A percentile compares a stretch with the other conserved stretches of the same genome.
Evolutionary conservation across 352 stramenopile genomes (phyloP).

Genomic region (Phytophthora macrochlamydospora): DNA sequence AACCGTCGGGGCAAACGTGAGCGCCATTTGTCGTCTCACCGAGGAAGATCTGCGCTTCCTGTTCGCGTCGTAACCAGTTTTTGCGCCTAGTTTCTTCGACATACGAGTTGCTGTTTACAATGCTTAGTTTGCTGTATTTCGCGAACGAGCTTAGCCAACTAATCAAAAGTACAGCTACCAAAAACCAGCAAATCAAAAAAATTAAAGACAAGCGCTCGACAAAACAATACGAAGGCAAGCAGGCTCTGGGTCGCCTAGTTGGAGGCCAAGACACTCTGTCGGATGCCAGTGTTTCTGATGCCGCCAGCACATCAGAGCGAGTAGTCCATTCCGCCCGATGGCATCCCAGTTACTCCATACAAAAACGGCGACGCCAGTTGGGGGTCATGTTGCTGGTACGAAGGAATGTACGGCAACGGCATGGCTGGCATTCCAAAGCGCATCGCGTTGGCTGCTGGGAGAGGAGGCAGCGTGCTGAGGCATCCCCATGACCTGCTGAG

Average conservation of each 20-base stretch:
- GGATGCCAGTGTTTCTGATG: constrained; percentile 11
- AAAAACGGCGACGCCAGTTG: constrained; percentile 42
- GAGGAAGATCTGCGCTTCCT: constrained; percentile 95
- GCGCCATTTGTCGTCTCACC: constrained; percentile 90
- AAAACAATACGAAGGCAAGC: constrained; percentile 41
- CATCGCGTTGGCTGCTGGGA: too few relatives aligned
- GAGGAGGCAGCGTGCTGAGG: too few relatives aligned
- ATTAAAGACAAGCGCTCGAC: constrained; percentile 36
- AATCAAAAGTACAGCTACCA: constrained; percentile 32
- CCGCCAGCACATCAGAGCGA: constrained; percentile 27
- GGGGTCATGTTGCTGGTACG: constrained; percentile 39
- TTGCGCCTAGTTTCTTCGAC: not conserved
- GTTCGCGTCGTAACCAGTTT: constrained; percentile 63
- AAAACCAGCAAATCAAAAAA: constrained; percentile 45
- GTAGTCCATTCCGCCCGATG: constrained; percentile 33
- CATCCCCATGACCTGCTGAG: constrained; percentile 35
- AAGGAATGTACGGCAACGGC: constrained; percentile 33
- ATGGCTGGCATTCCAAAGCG: constrained; percentile 29
- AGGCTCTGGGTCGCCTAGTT: constrained; percentile 19
- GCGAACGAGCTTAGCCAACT: constrained; percentile 21
- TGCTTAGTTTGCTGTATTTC: constrained; percentile 39
- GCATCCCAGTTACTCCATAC: constrained; percentile 36
- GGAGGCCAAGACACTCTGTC: constrained; percentile 14
- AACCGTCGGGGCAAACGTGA: constrained; percentile 94
- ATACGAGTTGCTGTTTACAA: constrained; percentile 21